Percentiles rank a stretch among this genome's conserved stretches.
phyloP scores from a whole-genome alignment of 2,329 filamentous ascomycete species.

The Ceratocystiopsis brevicomis region DNA sequence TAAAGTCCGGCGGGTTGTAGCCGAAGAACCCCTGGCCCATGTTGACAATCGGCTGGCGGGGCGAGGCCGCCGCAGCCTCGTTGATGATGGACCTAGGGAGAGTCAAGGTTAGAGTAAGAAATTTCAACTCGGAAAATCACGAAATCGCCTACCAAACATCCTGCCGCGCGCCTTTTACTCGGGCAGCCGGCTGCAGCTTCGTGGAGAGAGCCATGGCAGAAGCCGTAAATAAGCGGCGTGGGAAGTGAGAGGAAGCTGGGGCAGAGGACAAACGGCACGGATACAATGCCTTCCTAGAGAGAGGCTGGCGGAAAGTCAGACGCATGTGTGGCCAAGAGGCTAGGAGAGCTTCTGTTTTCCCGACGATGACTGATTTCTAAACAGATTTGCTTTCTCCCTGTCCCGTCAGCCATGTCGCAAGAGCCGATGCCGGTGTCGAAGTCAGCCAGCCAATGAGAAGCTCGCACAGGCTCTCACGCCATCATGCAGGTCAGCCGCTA shows the following conservation, averaged over 20 bases:
- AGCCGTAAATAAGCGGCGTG: background rate
- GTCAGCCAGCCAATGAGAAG: too few species aligned
- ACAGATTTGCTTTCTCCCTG: too few species aligned
- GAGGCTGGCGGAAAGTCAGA: background rate
- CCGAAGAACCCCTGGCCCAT: conserved; percentile 56
- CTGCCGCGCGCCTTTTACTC: conserved; percentile 20
- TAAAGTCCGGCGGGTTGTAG: conserved; percentile 85
- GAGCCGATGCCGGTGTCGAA: too few species aligned
- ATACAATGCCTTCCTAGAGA: background rate
- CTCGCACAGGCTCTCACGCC: too few species aligned
- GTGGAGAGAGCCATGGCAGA: conserved; percentile 3
- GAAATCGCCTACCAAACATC: conserved; percentile 20
- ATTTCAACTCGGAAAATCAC: background rate
- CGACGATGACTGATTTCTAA: too few species aligned
- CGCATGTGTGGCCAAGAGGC: background rate
- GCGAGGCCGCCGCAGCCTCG: conserved; percentile 29
- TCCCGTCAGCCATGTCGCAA: too few species aligned
- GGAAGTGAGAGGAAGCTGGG: background rate
- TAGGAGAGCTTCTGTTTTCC: too few species aligned
- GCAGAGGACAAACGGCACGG: background rate
- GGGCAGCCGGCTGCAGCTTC: conserved; percentile 21
- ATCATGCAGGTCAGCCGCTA: too few species aligned
- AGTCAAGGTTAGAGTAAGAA: background rate
- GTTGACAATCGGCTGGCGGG: conserved; percentile 32
- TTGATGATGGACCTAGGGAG: conserved; percentile 29